Conservation (phyloP, 305 asterid species). For the Andrographis paniculata region DNA sequence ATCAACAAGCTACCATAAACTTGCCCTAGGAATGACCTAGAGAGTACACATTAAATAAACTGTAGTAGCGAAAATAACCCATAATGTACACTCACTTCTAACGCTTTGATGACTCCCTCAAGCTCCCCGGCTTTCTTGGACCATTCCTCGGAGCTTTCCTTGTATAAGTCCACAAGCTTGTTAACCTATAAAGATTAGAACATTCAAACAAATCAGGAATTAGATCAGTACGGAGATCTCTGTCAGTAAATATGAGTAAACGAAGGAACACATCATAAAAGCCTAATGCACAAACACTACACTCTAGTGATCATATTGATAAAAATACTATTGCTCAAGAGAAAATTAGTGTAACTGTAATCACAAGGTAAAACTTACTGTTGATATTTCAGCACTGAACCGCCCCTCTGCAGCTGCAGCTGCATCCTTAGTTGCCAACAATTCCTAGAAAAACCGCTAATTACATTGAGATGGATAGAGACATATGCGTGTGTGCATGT, state of each 20-base stretch:
- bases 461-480: too few relatives aligned
- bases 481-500: too few relatives aligned
- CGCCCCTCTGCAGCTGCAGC: constrained; percentile 64
- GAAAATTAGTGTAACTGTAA: neutral
- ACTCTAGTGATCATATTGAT: neutral
- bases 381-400: constrained; percentile 65
- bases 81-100: constrained; percentile 51
- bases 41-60: too few relatives aligned
- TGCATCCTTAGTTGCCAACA: constrained; percentile 64
- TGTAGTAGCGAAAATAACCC: constrained; percentile 10
- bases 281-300: neutral
- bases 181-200: constrained; percentile 29
- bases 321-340: neutral
- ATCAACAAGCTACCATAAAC: too few relatives aligned
- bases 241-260: neutral
- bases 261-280: neutral
- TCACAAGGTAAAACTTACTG: constrained; percentile 36
- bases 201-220: constrained; percentile 11
- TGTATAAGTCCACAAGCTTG: constrained; percentile 78
- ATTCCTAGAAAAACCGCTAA: constrained; percentile 59
- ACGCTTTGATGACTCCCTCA: constrained; percentile 93
- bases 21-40: too few relatives aligned
- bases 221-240: neutral
- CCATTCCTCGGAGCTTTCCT: constrained; percentile 95
- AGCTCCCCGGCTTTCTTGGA: constrained; percentile 96